phyloP scores from a whole-genome alignment of 2,329 filamentous ascomycete genomes.

The Botryotinia narcissicola region DNA sequence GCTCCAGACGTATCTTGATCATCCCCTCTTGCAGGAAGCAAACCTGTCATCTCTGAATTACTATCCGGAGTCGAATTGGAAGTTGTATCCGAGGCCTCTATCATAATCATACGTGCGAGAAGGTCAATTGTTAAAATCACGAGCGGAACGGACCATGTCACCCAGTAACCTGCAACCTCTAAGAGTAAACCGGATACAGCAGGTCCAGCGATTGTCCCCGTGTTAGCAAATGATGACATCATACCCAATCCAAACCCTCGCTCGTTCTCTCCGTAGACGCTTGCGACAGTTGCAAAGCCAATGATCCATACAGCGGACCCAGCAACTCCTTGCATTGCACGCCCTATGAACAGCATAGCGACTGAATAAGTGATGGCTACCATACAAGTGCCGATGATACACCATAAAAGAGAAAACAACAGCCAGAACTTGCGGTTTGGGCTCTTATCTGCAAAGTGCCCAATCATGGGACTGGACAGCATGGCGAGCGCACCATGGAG shows the following conservation, averaged over 20 bases:
- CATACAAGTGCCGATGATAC: background rate
- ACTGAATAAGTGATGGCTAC: background rate
- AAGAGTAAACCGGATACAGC: conserved; percentile 1
- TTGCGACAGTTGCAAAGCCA: conserved; percentile 1
- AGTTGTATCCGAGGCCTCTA: background rate
- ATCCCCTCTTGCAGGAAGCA: background rate
- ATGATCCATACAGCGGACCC: conserved; percentile 6
- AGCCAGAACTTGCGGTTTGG: background rate
- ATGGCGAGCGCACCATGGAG: background rate
- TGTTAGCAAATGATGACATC: conserved; percentile 2
- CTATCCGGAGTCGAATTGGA: background rate
- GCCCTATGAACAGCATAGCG: background rate
- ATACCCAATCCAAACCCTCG: background rate
- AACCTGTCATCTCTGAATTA: background rate
- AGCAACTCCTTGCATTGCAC: background rate
- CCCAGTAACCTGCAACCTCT: conserved; percentile 2
- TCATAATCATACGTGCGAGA: conserved; percentile 4
- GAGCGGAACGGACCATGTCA: background rate
- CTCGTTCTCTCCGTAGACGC: background rate
- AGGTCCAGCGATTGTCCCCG: background rate
- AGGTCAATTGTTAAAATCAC: background rate
- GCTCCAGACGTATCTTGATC: background rate
- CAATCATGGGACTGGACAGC: background rate
- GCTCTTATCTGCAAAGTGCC: conserved; percentile 3
- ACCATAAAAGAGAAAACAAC: background rate